phyloP scores from a whole-genome alignment of 2,329 filamentous ascomycete species.

The Proliferodiscus dingleyae region DNA sequence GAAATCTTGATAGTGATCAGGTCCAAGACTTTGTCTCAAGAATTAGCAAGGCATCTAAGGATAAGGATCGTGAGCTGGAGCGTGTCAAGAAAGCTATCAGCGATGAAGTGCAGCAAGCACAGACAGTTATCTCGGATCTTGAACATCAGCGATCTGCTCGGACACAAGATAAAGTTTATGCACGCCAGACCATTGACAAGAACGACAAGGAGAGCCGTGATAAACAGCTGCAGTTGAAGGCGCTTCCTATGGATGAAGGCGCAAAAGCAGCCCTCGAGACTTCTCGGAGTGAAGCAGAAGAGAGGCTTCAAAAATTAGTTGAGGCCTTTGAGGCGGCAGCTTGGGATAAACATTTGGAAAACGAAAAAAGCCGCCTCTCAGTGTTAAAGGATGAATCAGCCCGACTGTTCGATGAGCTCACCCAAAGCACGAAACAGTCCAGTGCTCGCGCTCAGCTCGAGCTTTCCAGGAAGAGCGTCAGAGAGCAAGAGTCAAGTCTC shows the following conservation, averaged over 20 bases:
- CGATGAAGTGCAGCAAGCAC: slow-evolving; percentile 69
- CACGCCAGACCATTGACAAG: slow-evolving; percentile 64
- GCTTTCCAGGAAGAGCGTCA: slow-evolving; percentile 73
- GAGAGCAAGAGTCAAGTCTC: slow-evolving; percentile 67
- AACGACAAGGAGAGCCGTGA: slow-evolving; percentile 67
- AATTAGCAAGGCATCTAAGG: slow-evolving; percentile 67
- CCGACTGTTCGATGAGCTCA: slow-evolving; percentile 71
- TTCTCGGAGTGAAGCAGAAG: slow-evolving; percentile 64
- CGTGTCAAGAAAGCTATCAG: slow-evolving; percentile 68
- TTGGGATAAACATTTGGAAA: slow-evolving; percentile 67
- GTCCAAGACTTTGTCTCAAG: slow-evolving; percentile 73
- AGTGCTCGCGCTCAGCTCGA: slow-evolving; percentile 81
- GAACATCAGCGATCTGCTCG: slow-evolving; percentile 68
- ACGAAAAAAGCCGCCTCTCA: slow-evolving; percentile 60
- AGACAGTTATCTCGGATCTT: slow-evolving; percentile 65
- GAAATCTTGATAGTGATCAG: slow-evolving; percentile 67
- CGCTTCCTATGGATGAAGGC: slow-evolving; percentile 82
- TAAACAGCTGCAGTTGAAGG: slow-evolving; percentile 64
- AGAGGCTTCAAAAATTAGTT: slow-evolving; percentile 56
- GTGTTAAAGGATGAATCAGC: slow-evolving; percentile 68
- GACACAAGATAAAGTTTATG: slow-evolving; percentile 67
- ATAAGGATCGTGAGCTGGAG: slow-evolving; percentile 77
- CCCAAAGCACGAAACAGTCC: slow-evolving; percentile 75
- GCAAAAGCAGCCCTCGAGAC: slow-evolving; percentile 72
- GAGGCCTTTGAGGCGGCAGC: slow-evolving; percentile 57